phyloP scores from a whole-genome alignment of 108 stramenopile species.

The Conticribra weissflogii region DNA sequence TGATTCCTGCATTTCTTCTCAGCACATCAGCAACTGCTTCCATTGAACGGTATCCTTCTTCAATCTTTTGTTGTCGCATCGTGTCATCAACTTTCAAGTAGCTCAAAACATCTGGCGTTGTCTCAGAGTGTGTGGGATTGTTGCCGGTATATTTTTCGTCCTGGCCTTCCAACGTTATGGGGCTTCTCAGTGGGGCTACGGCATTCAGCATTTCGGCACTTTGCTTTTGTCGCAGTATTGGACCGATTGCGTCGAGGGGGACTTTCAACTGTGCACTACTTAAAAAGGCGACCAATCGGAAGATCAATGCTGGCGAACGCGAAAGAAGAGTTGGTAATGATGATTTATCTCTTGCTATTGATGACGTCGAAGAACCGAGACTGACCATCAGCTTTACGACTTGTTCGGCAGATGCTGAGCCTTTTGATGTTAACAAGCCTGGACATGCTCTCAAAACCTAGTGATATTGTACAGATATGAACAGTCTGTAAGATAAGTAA shows the following conservation, averaged over 20 bases:
- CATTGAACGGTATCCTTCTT: conserved; percentile 65
- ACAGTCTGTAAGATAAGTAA: too few relatives aligned
- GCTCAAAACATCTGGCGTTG: conserved; percentile 18
- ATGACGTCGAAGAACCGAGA: conserved; percentile 60
- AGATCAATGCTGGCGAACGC: conserved; percentile 70
- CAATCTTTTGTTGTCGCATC: conserved; percentile 38
- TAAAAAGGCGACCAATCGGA: conserved; percentile 76
- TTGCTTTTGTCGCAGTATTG: conserved; percentile 58
- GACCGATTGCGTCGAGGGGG: conserved; percentile 64
- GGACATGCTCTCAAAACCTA: conserved; percentile 71
- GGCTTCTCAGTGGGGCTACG: conserved; percentile 59
- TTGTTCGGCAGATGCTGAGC: conserved; percentile 64
- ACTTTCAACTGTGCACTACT: conserved; percentile 65
- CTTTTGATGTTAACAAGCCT: conserved; percentile 65
- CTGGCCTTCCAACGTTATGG: conserved; percentile 3
- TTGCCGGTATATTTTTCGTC: neutral
- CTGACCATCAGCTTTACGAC: conserved; percentile 66
- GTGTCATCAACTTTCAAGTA: conserved; percentile 28
- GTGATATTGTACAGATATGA: too few relatives aligned
- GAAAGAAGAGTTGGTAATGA: conserved; percentile 62
- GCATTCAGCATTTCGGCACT: conserved; percentile 62
- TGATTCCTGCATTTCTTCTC: conserved; percentile 61
- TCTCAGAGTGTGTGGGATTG: conserved; percentile 2
- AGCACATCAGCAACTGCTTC: conserved; percentile 52
- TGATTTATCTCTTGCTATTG: conserved; percentile 73